Percentiles rank a stretch among this genome's conserved stretches.
Conservation (phyloP, 1,284 basidiomycete genomes). For the Rhodotorula mucilaginosa region DNA sequence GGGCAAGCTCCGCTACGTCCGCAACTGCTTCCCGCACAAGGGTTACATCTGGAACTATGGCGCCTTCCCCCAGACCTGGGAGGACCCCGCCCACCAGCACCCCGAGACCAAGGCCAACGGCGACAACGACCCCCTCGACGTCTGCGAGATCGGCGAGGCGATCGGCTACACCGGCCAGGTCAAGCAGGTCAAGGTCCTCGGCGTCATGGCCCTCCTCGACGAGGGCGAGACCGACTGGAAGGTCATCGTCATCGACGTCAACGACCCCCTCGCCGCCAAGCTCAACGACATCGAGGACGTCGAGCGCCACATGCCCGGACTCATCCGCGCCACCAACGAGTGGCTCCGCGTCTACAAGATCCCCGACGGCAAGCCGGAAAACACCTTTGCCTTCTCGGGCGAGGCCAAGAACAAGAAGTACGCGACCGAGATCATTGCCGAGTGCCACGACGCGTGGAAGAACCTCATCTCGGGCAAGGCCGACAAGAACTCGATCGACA, state of each 20-base stretch:
- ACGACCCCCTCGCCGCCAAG: constrained; percentile 92
- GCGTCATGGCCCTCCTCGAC: constrained; percentile 98
- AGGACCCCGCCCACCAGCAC: constrained; percentile 83
- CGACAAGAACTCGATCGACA: constrained; percentile 72
- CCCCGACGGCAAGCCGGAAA: constrained; percentile 90
- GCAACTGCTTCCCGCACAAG: constrained; percentile 99
- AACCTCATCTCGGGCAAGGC: constrained; percentile 81
- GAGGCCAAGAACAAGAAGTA: constrained; percentile 98
- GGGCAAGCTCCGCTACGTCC: constrained; percentile 92
- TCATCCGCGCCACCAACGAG: constrained; percentile 87
- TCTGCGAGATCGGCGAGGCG: constrained; percentile 99
- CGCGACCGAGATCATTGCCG: constrained; percentile 96
- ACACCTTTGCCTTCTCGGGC: constrained; percentile 92
- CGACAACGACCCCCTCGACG: constrained; percentile 99
- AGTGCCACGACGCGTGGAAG: constrained; percentile 98
- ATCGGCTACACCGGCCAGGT: constrained; percentile 96
- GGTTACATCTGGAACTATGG: constrained; percentile 92
- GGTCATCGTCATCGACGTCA: constrained; percentile 94
- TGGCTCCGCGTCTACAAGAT: constrained; percentile 52
- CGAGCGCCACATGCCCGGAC: constrained; percentile 93
- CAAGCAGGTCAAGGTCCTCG: constrained; percentile 99
- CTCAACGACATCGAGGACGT: constrained; percentile 99
- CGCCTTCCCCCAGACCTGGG: constrained; percentile 99
- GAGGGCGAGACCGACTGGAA: constrained; percentile 99
- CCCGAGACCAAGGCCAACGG: constrained; percentile 98